These are phyloP conservation scores for Eucalyptus leucophloia DNA, from an alignment of 345 rosid species.

Conservation along the genomic window DNA sequence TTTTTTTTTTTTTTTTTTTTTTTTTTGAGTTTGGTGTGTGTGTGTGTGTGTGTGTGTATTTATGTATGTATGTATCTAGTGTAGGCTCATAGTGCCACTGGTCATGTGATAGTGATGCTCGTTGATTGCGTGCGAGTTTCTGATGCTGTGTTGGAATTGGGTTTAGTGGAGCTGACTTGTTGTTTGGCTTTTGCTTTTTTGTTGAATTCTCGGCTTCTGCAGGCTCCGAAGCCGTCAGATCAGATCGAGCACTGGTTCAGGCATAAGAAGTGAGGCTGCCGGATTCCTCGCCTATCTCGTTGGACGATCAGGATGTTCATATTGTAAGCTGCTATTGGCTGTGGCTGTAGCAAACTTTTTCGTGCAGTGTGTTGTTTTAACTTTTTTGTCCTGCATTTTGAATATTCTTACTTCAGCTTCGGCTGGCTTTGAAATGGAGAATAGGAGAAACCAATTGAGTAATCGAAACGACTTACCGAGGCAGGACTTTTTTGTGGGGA, in stretches of 20 bases:
- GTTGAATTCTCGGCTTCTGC: not conserved
- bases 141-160: not conserved
- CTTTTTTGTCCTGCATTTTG: not conserved
- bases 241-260: conserved; percentile 77
- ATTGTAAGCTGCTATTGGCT: conserved; percentile 40
- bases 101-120: not conserved
- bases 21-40: not conserved
- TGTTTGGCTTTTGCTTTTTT: not conserved
- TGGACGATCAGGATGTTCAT: conserved; percentile 83
- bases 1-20: no score
- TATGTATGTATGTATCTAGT: not conserved
- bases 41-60: no score
- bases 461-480: not conserved
- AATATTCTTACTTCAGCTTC: not conserved
- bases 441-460: not conserved
- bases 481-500: not conserved
- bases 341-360: not conserved
- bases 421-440: not conserved
- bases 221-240: conserved; percentile 77
- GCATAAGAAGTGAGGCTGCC: conserved; percentile 78
- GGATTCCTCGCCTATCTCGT: conserved; percentile 63
- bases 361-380: not conserved
- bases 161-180: not conserved
- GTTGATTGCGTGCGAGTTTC: not conserved
- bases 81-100: not conserved